phyloP scores from a whole-genome alignment of 768 basidiomycete species.

The Boletus bicolor region DNA sequence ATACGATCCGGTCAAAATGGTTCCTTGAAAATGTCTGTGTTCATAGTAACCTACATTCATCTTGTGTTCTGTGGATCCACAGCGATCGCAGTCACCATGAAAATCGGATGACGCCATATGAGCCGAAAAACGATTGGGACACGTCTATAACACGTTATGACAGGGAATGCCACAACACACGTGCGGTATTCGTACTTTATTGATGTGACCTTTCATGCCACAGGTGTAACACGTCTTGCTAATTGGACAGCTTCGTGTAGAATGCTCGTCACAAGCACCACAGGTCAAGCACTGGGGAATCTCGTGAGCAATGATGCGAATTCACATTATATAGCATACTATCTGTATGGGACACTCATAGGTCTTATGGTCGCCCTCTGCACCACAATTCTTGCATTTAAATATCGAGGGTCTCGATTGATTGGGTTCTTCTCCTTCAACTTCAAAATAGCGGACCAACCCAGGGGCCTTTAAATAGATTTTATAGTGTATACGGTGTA shows the following conservation, averaged over 20 bases:
- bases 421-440: constrained; percentile 36
- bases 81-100: constrained; percentile 61
- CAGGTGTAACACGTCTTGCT: constrained; percentile 78
- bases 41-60: constrained; percentile 48
- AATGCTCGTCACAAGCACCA: constrained; percentile 76
- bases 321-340: constrained; percentile 40
- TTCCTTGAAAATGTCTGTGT: not conserved
- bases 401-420: constrained; percentile 43
- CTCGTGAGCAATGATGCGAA: not conserved
- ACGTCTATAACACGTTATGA: constrained; percentile 44
- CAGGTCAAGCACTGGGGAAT: constrained; percentile 68
- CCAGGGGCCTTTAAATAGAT: constrained; percentile 40
- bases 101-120: constrained; percentile 15
- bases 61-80: constrained; percentile 61
- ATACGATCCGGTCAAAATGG: not conserved
- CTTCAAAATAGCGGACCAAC: constrained; percentile 64
- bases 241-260: constrained; percentile 73
- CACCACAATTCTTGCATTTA: constrained; percentile 77
- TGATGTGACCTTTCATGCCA: constrained; percentile 83
- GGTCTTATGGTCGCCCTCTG: constrained; percentile 66
- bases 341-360: constrained; percentile 68
- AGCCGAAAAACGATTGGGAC: constrained; percentile 56
- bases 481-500: not conserved
- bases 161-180: not conserved
- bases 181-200: constrained; percentile 39